Evolutionary conservation across 2,329 filamentous ascomycete genomes (phyloP).

Genomic region (Aspergillus eucalypticola): DNA sequence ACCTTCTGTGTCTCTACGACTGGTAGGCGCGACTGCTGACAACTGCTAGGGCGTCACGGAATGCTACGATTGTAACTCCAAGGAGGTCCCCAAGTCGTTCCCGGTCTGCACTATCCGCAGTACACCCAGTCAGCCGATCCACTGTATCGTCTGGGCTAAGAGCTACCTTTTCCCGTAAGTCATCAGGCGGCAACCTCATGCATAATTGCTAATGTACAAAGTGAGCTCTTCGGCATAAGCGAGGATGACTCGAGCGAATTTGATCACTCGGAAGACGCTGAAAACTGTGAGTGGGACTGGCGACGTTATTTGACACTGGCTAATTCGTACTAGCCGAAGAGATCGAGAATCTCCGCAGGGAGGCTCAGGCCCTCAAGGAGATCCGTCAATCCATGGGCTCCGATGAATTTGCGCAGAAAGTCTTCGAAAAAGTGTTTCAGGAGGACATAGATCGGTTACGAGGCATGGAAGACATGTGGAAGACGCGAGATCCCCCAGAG

Average conservation of each 20-base stretch:
- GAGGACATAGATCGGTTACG: constrained; percentile 78
- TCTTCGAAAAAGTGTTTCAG: constrained; percentile 92
- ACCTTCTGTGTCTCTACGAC: background rate
- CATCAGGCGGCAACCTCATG: too few species aligned
- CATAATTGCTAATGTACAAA: constrained; percentile 33
- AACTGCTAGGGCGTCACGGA: constrained; percentile 70
- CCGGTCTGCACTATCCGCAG: constrained; percentile 97
- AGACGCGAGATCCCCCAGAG: constrained; percentile 71
- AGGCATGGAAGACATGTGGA: constrained; percentile 97
- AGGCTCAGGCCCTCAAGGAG: constrained; percentile 78
- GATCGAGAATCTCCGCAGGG: constrained; percentile 81
- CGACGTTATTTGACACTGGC: background rate
- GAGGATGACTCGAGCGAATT: constrained; percentile 80
- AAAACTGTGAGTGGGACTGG: constrained; percentile 63
- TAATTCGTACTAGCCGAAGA: constrained; percentile 60
- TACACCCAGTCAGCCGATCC: constrained; percentile 92
- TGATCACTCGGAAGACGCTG: constrained; percentile 75
- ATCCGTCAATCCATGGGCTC: constrained; percentile 82
- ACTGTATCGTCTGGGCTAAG: constrained; percentile 98
- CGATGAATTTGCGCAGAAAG: constrained; percentile 70
- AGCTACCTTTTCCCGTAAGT: constrained; percentile 80
- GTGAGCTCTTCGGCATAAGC: constrained; percentile 86
- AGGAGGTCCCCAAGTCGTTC: constrained; percentile 88
- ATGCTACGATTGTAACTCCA: constrained; percentile 92
- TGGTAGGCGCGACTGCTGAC: constrained; percentile 14